phyloP scores from a whole-genome alignment of 1,284 basidiomycete species.

The Hemileia vastatrix region DNA sequence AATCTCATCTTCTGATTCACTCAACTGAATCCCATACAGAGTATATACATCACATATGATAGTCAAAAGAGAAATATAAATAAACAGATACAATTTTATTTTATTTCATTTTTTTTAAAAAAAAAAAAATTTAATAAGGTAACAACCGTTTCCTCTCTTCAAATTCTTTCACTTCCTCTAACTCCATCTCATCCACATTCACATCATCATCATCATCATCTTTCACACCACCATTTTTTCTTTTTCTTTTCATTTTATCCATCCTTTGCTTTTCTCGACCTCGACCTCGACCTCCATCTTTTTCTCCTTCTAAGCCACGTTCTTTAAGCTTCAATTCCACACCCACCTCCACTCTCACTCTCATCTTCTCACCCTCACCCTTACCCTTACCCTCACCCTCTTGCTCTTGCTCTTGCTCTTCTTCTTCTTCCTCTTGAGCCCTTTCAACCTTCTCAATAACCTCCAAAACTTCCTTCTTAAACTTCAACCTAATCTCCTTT shows the following conservation, averaged over 20 bases:
- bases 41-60: too few species aligned
- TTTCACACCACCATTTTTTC: conserved; percentile 28
- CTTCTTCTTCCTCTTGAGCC: conserved; percentile 38
- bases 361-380: too few species aligned
- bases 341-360: too few species aligned
- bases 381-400: too few species aligned
- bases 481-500: conserved; percentile 62
- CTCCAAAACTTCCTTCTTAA: conserved; percentile 56
- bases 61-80: too few species aligned
- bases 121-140: conserved; percentile 59
- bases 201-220: conserved; percentile 50
- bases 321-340: neutral
- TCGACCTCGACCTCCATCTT: conserved; percentile 30
- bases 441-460: conserved; percentile 49
- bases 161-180: conserved; percentile 39
- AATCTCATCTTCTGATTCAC: too few species aligned
- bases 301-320: neutral
- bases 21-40: too few species aligned
- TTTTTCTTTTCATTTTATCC: neutral
- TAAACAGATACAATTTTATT: too few species aligned
- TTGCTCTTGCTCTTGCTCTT: too few species aligned
- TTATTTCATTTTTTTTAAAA: too few species aligned
- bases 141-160: conserved; percentile 55
- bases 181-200: conserved; percentile 53
- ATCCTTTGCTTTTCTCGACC: conserved; percentile 39